Evolutionary conservation across 257 asterid genomes (phyloP), one percentile per base, ranked within the genome.

Genomic region (Craterostigma plantagineum): DNA sequence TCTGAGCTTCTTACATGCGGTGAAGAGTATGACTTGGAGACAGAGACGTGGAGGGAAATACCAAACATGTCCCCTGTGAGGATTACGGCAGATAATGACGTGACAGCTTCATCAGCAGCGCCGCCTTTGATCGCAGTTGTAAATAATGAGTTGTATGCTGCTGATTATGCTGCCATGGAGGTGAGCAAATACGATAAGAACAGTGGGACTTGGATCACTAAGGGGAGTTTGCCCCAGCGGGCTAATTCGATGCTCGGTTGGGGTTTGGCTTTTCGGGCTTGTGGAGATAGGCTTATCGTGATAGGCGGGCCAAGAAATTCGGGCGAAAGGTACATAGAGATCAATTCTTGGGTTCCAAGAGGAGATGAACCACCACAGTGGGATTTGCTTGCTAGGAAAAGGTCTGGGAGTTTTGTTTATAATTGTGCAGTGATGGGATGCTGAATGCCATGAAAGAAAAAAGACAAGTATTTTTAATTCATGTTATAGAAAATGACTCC

Each of bases 391-490:
- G 98, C 92, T 13, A 63, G 66, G n/a, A 90, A 83, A 54, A 63
- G 65, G 16, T 77, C 91, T 0, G 78, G 79, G 14, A 79, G 75
- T 58, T 90, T 90, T 73, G 99, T 90, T 23, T 90, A 83, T 71
- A 90, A 90, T 54, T 90, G 96, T 63, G 91, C 99, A 18, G 99
- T 83, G 60, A 90, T 90, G 99, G 94, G 99, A 42, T 83, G 99
- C 77, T 90, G 76, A 79, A 50, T 6, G 6, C 2, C 30, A 23
- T n/a, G n/a, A n/a, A n/a, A 23, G 30, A 23, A 23, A 6, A 23
- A 23, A 23, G 30, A 23, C 2, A 2, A 6, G 30, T 23, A 6
- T 23, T 23, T 6, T 23, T 23, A 6, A 23, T 49, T 34, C 45
- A 48, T 62, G 63, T 53, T 46, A 52, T 55, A 27, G 59, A 42